phyloP scores from a whole-genome alignment of 1,284 basidiomycete species.

The Ceratobasidium sp. region DNA sequence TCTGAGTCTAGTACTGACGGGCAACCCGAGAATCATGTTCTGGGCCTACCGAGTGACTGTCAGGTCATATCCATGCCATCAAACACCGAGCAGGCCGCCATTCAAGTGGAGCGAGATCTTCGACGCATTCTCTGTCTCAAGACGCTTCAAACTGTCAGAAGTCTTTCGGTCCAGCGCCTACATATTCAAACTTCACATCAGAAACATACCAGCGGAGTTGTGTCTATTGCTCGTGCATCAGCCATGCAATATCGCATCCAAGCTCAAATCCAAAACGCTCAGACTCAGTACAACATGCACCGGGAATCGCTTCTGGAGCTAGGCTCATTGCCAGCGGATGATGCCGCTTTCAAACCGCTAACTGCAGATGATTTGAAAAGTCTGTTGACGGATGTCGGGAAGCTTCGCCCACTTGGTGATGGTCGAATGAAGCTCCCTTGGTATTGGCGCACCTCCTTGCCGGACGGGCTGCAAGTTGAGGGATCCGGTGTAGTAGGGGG shows the following conservation, averaged over 20 bases:
- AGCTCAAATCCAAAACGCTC: not conserved
- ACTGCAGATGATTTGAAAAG: not conserved
- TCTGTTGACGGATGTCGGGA: not conserved
- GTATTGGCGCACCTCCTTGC: not conserved
- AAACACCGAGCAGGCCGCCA: not conserved
- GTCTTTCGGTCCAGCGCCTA: not conserved
- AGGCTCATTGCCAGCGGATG: not conserved
- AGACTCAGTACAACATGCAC: not conserved
- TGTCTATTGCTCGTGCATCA: not conserved
- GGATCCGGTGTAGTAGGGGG: too few relatives aligned
- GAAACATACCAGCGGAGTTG: not conserved
- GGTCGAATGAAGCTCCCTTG: not conserved
- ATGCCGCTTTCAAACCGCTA: not conserved
- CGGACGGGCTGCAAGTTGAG: too few relatives aligned
- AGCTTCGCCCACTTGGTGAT: not conserved
- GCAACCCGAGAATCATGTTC: not conserved
- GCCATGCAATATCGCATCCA: not conserved
- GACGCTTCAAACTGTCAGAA: not conserved
- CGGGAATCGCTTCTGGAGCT: not conserved
- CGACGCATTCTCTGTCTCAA: not conserved
- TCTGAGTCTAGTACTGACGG: not conserved
- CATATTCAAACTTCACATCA: not conserved
- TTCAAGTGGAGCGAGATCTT: not conserved
- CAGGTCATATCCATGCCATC: not conserved
- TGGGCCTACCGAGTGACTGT: not conserved